Conservation (phyloP, 2,329 filamentous ascomycete genomes). For the Sarocladiaceae sp. region DNA sequence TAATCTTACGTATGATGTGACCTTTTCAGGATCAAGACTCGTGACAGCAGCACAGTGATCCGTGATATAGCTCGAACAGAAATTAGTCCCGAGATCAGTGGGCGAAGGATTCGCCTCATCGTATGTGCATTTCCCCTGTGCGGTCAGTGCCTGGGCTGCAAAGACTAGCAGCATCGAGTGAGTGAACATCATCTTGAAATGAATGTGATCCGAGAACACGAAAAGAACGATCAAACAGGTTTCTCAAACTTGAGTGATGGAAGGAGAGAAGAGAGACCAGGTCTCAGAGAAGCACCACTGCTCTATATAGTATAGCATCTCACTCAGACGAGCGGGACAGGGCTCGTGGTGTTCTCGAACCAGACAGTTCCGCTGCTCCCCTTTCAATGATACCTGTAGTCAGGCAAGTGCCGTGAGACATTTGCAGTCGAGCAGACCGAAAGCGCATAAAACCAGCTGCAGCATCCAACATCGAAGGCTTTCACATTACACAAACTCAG, state of each 20-base stretch:
- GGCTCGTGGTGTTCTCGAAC: too few relatives aligned
- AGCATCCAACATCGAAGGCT: not conserved
- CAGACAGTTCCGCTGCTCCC: too few relatives aligned
- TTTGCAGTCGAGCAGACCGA: not conserved
- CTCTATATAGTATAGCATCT: not conserved
- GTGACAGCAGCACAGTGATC: slow-evolving; percentile 9
- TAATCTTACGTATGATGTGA: slow-evolving; percentile 10
- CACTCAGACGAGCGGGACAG: too few relatives aligned
- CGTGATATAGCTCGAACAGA: slow-evolving; percentile 9
- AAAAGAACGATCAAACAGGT: not conserved
- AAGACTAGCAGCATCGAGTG: not conserved
- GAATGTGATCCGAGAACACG: not conserved
- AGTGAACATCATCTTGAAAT: not conserved
- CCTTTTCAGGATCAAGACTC: slow-evolving; percentile 5
- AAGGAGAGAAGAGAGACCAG: not conserved
- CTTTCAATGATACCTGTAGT: too few relatives aligned
- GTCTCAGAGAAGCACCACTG: not conserved
- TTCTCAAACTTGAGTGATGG: not conserved
- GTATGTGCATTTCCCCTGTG: not conserved
- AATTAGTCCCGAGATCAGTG: not conserved
- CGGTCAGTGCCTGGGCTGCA: not conserved
- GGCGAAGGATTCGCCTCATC: slow-evolving; percentile 9
- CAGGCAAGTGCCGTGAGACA: slow-evolving; percentile 4
- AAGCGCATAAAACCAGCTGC: not conserved
- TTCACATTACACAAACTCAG: not conserved